A percentile compares a stretch with the other conserved stretches of the same genome.
These are phyloP conservation scores for Acanthamoeba healyi DNA, from an alignment of 208 protist genomes.

Conservation along the genomic window DNA sequence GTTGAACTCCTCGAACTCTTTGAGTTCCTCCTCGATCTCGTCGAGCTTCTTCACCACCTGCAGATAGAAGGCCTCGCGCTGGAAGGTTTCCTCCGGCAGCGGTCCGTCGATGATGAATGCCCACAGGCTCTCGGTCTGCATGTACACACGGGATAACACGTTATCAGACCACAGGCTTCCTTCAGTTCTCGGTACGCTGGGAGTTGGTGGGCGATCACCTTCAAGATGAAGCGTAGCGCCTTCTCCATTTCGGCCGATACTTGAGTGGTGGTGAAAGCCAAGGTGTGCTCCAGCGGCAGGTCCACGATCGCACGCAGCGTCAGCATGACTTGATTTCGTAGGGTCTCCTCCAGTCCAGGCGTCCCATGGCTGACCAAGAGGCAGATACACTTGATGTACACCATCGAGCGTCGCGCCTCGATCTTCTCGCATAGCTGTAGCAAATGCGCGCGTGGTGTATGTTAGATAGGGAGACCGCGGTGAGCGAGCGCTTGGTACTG, in stretches of 20 bases:
- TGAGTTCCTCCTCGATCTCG: slow-evolving; percentile 19
- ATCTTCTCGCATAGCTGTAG: slow-evolving; percentile 26
- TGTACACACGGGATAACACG: no score
- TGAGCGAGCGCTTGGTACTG: no score
- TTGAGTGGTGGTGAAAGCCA: background rate
- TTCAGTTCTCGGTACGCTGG: no score
- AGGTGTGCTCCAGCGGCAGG: background rate
- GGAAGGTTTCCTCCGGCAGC: background rate
- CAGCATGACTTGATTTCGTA: background rate
- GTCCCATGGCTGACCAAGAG: background rate
- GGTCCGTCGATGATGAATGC: slow-evolving; percentile 16
- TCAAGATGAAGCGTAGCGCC: background rate
- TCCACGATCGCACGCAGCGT: slow-evolving; percentile 8
- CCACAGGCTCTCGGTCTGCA: slow-evolving; percentile 22
- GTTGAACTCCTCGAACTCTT: background rate
- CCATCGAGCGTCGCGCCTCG: background rate
- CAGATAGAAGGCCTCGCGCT: background rate
- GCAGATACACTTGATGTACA: slow-evolving; percentile 8
- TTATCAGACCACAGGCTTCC: no score
- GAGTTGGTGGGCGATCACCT: background rate
- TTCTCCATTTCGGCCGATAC: background rate
- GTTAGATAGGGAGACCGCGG: background rate
- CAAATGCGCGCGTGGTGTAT: no score
- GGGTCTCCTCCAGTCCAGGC: background rate
- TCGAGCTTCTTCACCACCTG: background rate